Evolutionary conservation across 176 grass and related monocot genomes (phyloP), one percentile per base, ranked within the genome.

Genomic region (Echinochloa phyllopogon): DNA sequence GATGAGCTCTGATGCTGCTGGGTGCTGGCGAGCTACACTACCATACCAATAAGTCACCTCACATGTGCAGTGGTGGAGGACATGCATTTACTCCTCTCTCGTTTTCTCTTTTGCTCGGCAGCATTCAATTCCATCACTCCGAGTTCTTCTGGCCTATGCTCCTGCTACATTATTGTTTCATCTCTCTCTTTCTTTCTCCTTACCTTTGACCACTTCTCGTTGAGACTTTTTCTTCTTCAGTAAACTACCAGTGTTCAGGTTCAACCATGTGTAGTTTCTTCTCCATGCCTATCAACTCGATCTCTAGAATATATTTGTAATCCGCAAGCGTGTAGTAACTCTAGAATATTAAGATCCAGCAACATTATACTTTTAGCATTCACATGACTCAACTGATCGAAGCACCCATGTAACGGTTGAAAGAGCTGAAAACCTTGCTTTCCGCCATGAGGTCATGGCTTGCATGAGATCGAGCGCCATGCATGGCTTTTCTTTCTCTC

Each of bases 51-150:
- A 84, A 89, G 76, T 75, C 70, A 74, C 10, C 88, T 83, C 84
- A 87, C 74, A 90, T 90, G 84, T 50, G 80, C 59, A 61, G 74
- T 87, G 13, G 58, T 78, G 79, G 67, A 83, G 79, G 74, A 11
- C 66, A 29, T 66, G 88, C 89, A 90, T 87, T 87, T 87, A 90
- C 41, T 43, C 12, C 74, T 13, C 58, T 67, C 64, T 84, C 39
- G 84, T 83, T 86, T 86, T 79, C 80, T 20, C 70, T 79, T 83
- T 87, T 16, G 50, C 60, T 87, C 59, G 4, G 84, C 89, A 87
- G 84, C 89, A 90, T 90, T 90, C 89, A 90, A 69, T 87, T 80
- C 84, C 43, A 39, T 43, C 89, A 25, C 84, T 59, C 27, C 56
- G 65, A 78, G 84, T 80, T 85, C 75, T 47, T 74, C 82, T 43